phyloP scores from a whole-genome alignment of 495 filamentous ascomycete genomes.

The Penicillium chermesinum region DNA sequence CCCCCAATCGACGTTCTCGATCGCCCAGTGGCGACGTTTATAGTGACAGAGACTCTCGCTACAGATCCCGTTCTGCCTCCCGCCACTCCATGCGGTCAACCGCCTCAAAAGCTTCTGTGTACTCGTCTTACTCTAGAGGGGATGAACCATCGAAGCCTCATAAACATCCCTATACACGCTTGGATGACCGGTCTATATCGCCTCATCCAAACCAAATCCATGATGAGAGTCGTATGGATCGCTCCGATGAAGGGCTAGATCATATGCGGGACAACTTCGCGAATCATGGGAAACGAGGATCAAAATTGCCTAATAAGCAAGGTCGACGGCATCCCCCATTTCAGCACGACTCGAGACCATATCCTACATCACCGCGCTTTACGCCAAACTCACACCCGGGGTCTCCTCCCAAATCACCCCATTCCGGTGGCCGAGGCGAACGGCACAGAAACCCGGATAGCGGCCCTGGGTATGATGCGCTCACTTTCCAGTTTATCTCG shows the following conservation, averaged over 20 bases:
- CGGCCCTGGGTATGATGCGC: conserved; percentile 54
- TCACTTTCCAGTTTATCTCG: too few relatives aligned
- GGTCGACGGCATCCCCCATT: conserved; percentile 29
- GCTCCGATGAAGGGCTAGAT: conserved; percentile 19
- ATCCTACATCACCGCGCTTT: conserved; percentile 55
- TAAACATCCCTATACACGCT: conserved; percentile 22
- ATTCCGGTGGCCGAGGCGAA: conserved; percentile 50
- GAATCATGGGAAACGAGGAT: conserved; percentile 32
- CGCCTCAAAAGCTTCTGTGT: conserved; percentile 27
- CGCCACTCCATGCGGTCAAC: conserved; percentile 32
- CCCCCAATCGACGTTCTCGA: conserved; percentile 27
- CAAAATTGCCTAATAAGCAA: conserved; percentile 26
- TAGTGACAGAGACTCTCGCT: conserved; percentile 26
- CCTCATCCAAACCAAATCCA: conserved; percentile 35
- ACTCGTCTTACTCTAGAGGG: conserved; percentile 20
- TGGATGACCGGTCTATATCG: conserved; percentile 34
- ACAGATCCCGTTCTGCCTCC: conserved; percentile 30
- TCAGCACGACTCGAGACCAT: conserved; percentile 44
- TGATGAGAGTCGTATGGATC: conserved; percentile 26
- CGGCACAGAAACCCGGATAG: conserved; percentile 53
- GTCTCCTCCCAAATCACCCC: conserved; percentile 68
- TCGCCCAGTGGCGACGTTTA: conserved; percentile 27
- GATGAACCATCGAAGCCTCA: conserved; percentile 30
- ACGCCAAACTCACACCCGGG: conserved; percentile 58
- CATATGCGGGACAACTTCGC: conserved; percentile 33